Conservation (phyloP, 192 early-diverging fungal species). For the Backusella mclennaniae region DNA sequence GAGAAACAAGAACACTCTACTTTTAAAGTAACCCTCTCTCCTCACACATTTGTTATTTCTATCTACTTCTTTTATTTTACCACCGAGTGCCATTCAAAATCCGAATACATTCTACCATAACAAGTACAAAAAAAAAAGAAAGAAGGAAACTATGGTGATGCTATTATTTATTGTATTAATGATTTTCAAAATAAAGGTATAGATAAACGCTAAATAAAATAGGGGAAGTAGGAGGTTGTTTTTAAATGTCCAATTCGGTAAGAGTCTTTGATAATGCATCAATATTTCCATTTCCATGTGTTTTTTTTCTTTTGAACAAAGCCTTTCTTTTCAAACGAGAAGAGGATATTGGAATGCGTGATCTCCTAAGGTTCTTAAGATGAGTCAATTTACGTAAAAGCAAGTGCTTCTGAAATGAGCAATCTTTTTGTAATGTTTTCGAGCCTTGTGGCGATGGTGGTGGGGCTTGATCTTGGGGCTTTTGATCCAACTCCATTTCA, state of each 20-base stretch:
- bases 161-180: neutral
- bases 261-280: neutral
- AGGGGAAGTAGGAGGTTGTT: too few relatives aligned
- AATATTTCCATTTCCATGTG: neutral
- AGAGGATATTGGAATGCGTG: neutral
- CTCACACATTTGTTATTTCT: too few relatives aligned
- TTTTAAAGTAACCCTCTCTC: too few relatives aligned
- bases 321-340: neutral
- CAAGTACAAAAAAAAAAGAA: neutral
- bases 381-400: neutral
- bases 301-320: neutral
- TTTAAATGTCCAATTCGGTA: neutral
- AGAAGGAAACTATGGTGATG: neutral
- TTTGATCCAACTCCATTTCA: neutral
- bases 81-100: too few relatives aligned
- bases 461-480: neutral
- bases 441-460: neutral
- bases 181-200: neutral
- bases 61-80: too few relatives aligned
- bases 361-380: neutral
- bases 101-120: neutral
- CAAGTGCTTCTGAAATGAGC: neutral
- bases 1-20: too few relatives aligned
- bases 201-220: too few relatives aligned
- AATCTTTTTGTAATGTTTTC: neutral